phyloP scores from a whole-genome alignment of 202 grass and related monocot species.

The Eragrostis tef region DNA sequence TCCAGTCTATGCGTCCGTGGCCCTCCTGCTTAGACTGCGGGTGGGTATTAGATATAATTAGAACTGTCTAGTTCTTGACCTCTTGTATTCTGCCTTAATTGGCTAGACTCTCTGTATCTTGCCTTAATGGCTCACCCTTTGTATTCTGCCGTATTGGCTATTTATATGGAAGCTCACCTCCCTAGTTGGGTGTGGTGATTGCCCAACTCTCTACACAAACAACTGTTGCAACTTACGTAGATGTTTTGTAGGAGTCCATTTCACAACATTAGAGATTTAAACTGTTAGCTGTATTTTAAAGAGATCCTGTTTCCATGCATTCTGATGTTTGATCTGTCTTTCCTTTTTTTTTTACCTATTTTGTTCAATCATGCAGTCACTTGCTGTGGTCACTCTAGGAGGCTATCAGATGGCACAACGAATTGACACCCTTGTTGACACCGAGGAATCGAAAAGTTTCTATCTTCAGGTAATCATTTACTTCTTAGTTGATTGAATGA shows the following conservation, averaged over 20 bases:
- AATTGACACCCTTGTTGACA: conserved; percentile 91
- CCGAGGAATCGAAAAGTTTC: conserved; percentile 89
- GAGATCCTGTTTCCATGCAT: conserved; percentile 19
- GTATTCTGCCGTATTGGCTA: no score
- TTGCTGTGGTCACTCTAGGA: conserved; percentile 93
- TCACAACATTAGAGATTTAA: conserved; percentile 9
- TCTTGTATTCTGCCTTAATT: no score
- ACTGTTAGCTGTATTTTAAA: neutral
- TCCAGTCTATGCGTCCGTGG: no score
- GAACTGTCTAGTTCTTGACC: no score
- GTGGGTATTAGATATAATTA: no score
- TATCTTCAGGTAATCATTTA: conserved; percentile 83
- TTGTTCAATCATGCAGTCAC: conserved; percentile 60
- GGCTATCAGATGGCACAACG: conserved; percentile 97
- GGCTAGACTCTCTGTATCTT: no score
- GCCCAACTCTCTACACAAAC: neutral
- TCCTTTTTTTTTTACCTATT: conserved; percentile 7
- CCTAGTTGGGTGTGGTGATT: no score
- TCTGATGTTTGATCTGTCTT: neutral
- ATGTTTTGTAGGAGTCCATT: conserved; percentile 37
- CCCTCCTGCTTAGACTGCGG: no score
- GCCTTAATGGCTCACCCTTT: no score
- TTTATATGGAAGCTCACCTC: no score
- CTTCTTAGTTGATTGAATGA: conserved; percentile 13
- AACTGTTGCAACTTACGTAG: conserved; percentile 25